Evolutionary conservation across 2,329 filamentous ascomycete genomes (phyloP), one percentile per base, ranked within the genome.

Genomic region (Thielaviopsis musarum): DNA sequence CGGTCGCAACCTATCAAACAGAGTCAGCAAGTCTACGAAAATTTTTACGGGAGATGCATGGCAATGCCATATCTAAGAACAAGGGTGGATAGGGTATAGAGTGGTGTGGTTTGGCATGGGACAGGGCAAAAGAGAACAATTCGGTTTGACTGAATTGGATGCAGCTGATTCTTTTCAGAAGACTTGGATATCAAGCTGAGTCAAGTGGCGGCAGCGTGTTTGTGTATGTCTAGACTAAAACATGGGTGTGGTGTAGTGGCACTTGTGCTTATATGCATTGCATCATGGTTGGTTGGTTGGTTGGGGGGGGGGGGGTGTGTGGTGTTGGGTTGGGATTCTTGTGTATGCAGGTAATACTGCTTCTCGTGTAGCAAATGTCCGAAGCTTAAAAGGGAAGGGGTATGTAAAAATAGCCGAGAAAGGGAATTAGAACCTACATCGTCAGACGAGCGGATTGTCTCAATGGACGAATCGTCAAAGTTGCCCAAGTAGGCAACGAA

Each of bases 371-470:
- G 38, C 10, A 45, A n/a, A 45, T 45, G 38, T n/a, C 38, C n/a
- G 38, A 45, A 45, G 38, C 38, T 45, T 45, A 45, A 45, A n/a
- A 45, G 38, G 38, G 38, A 17, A 45, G 15, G 12, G 13, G 38
- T 17, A 45, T 34, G 10, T 2, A 45, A 17, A 45, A 45, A 45
- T 45, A 7, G 5, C 38, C 17, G 13, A n/a, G 38, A 45, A n/a
- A 45, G 13, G 15, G 38, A 94, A 85, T 83, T 79, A 83, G 59
- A 19, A 30, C 71, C 69, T 66, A 75, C 74, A 61, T 73, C 69
- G 30, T 70, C 67, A 58, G 69, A 71, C 49, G 66, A 67, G 59
- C 70, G 68, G 52, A 77, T 71, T 59, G 65, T 63, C 62, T 70
- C 67, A 54, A 77, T 63, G 26, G 73, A 72, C 13, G 68, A 69